These are phyloP conservation scores for Penicillium dipodomyicola DNA, from an alignment of 495 filamentous ascomycete genomes.

Conservation along the genomic window DNA sequence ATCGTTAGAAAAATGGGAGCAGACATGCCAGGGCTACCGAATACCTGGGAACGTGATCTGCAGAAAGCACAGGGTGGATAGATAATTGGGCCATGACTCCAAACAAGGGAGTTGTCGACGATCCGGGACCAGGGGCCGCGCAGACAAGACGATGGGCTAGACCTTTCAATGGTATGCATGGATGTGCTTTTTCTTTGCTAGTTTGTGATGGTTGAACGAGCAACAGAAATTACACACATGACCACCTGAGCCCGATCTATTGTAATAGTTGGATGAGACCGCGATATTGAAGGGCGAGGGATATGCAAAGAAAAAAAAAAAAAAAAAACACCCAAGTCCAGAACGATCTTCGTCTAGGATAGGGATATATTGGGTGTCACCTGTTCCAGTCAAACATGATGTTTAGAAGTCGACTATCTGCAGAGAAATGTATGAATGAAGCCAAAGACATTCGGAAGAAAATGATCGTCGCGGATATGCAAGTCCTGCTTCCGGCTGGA, in stretches of 20 bases:
- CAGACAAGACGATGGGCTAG: slow-evolving; percentile 5
- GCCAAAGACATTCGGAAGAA: slow-evolving; percentile 7
- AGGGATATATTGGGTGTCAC: slow-evolving; percentile 9
- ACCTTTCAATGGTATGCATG: slow-evolving; percentile 14
- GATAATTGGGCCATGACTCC: slow-evolving; percentile 22
- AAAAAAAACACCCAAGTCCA: background rate
- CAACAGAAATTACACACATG: slow-evolving; percentile 1
- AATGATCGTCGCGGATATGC: slow-evolving; percentile 28
- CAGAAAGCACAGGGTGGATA: slow-evolving; percentile 13
- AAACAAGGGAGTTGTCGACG: slow-evolving; percentile 23
- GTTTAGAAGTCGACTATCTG: slow-evolving; percentile 5
- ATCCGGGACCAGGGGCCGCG: slow-evolving; percentile 6
- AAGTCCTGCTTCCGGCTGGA: slow-evolving; percentile 25
- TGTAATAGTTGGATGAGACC: background rate
- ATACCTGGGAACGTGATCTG: slow-evolving; percentile 23
- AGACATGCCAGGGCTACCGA: slow-evolving; percentile 28
- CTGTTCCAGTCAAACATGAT: background rate
- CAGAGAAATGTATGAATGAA: slow-evolving; percentile 1
- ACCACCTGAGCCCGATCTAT: background rate
- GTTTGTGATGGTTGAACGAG: background rate
- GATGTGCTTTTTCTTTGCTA: background rate
- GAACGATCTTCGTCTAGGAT: slow-evolving; percentile 5
- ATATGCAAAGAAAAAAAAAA: slow-evolving; percentile 10
- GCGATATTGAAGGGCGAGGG: background rate
- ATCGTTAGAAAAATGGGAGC: slow-evolving; percentile 19